Evolutionary conservation across 2,329 filamentous ascomycete species (phyloP).

Genomic region (Plenodomus tracheiphilus): DNA sequence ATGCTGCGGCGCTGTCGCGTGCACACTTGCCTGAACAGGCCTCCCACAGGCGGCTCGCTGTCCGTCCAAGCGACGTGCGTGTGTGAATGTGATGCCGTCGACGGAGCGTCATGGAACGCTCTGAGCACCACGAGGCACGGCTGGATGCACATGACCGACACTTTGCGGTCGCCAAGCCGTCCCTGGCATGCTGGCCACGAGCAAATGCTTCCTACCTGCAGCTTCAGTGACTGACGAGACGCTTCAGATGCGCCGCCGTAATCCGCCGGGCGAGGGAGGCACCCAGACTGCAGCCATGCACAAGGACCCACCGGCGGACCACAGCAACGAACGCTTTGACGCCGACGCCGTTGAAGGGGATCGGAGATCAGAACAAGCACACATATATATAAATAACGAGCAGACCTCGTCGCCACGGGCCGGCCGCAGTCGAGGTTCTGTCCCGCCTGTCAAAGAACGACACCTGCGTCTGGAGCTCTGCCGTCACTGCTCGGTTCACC

Average conservation of each 20-base stretch:
- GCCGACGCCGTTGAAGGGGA: background rate
- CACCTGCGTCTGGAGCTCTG: too few species aligned
- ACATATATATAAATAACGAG: constrained; percentile 11
- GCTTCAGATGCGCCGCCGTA: constrained; percentile 12
- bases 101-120: background rate
- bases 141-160: background rate
- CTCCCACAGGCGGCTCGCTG: background rate
- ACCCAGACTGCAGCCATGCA: constrained; percentile 6
- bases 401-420: too few species aligned
- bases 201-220: too few species aligned
- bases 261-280: constrained; percentile 17
- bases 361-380: background rate
- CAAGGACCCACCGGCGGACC: constrained; percentile 12
- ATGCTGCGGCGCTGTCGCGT: constrained; percentile 28
- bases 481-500: constrained; percentile 13
- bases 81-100: background rate
- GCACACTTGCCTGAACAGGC: constrained; percentile 20
- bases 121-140: constrained; percentile 1
- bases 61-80: background rate
- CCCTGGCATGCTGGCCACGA: constrained; percentile 1
- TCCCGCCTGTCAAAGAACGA: background rate
- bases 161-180: background rate
- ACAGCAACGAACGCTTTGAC: constrained; percentile 15
- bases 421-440: background rate
- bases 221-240: constrained; percentile 3